Evolutionary conservation across 2,329 filamentous ascomycete genomes (phyloP), one percentile per base, ranked within the genome.

Genomic region (Chaetomium strumarium): DNA sequence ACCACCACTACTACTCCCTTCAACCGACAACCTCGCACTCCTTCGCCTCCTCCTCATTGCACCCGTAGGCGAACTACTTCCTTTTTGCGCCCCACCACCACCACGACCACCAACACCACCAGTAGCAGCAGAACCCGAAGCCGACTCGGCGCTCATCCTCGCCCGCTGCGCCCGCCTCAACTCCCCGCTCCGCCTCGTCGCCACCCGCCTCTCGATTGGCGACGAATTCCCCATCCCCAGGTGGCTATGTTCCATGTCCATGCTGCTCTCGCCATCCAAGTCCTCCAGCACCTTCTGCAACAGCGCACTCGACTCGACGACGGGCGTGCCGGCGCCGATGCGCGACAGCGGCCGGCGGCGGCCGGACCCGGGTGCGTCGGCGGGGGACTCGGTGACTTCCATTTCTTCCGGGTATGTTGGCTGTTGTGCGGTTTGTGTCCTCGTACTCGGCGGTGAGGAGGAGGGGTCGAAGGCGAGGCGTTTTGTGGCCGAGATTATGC

Each of bases 331-430:
- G 8, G 67, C 60, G 13, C 63, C 66, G 12, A 77, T 58, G 16
- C 63, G 66, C 13, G 7, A 4, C 24, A 77, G 62, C 3, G 63
- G 69, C 24, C 73, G 71, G 45, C 78, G 67, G 9, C 71, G 72
- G 1, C 79, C 80, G 57, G 78, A 82, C 2, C 79, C 80, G 1
- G 79, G 80, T 13, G 78, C 78, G 57, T 77, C 64, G 9, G 60
- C 66, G 0, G 81, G 80, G 51, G 78, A 81, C 60, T 83, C 78
- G 34, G 67, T 69, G 13, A 80, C 70, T 60, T 78, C 75, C 49
- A 52, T 52, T 40, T 52, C 42, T 14, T 46, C 40, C 16, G 43
- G 36, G 6, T 20, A n/a, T n/a, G 34, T 34, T 11, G 11, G 10
- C 13, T 19, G 33, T 13, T 42, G 37, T 30, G 30, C 36, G 7